These are phyloP conservation scores for Saprolegnia parasitica DNA, from an alignment of 352 stramenopile genomes.

Conservation along the genomic window DNA sequence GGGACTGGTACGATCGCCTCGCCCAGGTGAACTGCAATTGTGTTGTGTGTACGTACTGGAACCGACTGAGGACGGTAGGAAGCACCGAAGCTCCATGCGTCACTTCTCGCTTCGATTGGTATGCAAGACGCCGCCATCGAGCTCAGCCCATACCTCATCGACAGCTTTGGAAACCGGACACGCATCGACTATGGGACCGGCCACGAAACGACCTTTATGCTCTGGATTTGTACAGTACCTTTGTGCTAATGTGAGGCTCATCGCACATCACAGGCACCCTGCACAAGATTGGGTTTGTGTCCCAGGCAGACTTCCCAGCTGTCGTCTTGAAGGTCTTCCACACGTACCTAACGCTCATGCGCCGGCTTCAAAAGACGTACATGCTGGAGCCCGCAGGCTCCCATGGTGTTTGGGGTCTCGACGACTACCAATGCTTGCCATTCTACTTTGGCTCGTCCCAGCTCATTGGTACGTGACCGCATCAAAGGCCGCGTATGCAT, in stretches of 20 bases:
- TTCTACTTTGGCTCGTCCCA: constrained; percentile 98
- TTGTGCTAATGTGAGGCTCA: constrained; percentile 23
- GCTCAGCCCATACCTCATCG: constrained; percentile 91
- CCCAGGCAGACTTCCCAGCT: constrained; percentile 70
- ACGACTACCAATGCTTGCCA: constrained; percentile 98
- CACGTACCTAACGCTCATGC: constrained; percentile 92
- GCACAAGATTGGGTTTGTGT: constrained; percentile 89
- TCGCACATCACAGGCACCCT: constrained; percentile 46
- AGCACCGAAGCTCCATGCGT: constrained; percentile 44
- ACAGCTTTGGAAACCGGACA: constrained; percentile 95
- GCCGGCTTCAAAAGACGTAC: constrained; percentile 94
- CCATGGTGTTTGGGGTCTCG: constrained; percentile 98
- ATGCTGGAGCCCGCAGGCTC: constrained; percentile 98
- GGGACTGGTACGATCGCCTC: constrained; percentile 82
- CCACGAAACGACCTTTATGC: constrained; percentile 97
- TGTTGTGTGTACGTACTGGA: too few species aligned
- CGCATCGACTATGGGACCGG: constrained; percentile 99
- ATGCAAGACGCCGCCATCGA: constrained; percentile 80
- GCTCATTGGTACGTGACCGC: constrained; percentile 55
- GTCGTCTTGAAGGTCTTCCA: constrained; percentile 88
- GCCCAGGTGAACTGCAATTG: constrained; percentile 54
- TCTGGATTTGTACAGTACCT: constrained; percentile 85
- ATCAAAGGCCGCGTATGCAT: constrained; percentile 5
- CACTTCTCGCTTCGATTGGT: constrained; percentile 46
- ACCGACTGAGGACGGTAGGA: constrained; percentile 35